phyloP scores from a whole-genome alignment of 2,329 filamentous ascomycete species.

The Penicillium freii region DNA sequence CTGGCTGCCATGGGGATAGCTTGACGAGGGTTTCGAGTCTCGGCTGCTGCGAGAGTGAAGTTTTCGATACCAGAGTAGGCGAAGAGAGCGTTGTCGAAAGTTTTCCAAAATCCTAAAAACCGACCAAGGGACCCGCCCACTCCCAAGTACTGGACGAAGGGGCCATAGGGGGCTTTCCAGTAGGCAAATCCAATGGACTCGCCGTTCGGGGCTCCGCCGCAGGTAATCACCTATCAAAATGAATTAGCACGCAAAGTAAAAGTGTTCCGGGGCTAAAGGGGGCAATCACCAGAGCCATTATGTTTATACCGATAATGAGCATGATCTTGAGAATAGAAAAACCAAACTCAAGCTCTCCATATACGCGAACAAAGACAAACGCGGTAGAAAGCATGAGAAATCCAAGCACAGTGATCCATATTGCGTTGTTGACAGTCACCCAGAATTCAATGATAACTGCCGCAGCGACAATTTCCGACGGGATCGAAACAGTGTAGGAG shows the following conservation, averaged over 20 bases:
- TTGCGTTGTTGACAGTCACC: constrained; percentile 49
- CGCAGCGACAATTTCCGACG: constrained; percentile 34
- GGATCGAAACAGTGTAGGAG: constrained; percentile 34
- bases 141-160: constrained; percentile 41
- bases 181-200: constrained; percentile 42
- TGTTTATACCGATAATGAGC: constrained; percentile 60
- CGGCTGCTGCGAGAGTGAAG: constrained; percentile 50
- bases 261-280: not conserved
- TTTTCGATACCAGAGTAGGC: constrained; percentile 47
- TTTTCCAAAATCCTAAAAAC: constrained; percentile 45
- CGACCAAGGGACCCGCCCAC: constrained; percentile 44
- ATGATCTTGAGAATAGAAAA: constrained; percentile 58
- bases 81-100: constrained; percentile 25
- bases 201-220: constrained; percentile 39
- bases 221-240: constrained; percentile 27
- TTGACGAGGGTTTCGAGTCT: constrained; percentile 50
- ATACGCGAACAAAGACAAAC: constrained; percentile 39
- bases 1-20: constrained; percentile 54
- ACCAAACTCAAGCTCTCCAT: constrained; percentile 55
- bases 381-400: constrained; percentile 35
- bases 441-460: constrained; percentile 35
- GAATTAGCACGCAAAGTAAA: not conserved
- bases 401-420: constrained; percentile 44
- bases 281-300: constrained; percentile 50
- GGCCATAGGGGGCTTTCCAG: constrained; percentile 44